Percentiles rank a stretch among this genome's conserved stretches.
Evolutionary conservation across 305 asterid genomes (phyloP).

Genomic region (Solanum hybrid): DNA sequence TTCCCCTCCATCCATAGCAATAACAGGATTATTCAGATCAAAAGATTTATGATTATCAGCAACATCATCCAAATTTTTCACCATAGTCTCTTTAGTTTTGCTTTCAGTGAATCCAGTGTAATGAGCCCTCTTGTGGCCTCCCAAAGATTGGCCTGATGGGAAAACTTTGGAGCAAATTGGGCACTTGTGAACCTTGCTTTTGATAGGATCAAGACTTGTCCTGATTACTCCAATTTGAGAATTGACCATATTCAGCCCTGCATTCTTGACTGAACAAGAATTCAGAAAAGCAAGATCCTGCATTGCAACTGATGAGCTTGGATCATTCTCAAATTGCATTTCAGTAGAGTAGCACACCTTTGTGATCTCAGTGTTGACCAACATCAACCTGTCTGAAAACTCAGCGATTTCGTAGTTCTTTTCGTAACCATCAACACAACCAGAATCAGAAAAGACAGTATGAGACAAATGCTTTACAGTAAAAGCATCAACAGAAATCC

Average conservation of each 20-base stretch:
- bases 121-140: slow-evolving; percentile 84
- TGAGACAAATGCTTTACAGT: background rate
- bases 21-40: slow-evolving; percentile 38
- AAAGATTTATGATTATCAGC: slow-evolving; percentile 13
- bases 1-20: slow-evolving; percentile 14
- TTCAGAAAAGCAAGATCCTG: slow-evolving; percentile 4
- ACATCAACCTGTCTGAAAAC: slow-evolving; percentile 9
- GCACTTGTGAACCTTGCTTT: slow-evolving; percentile 39
- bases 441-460: background rate
- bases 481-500: background rate
- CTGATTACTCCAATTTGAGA: slow-evolving; percentile 1
- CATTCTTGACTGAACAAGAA: slow-evolving; percentile 12
- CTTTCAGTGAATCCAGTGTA: slow-evolving; percentile 23
- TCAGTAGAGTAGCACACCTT: background rate
- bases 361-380: background rate
- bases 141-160: slow-evolving; percentile 65
- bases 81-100: slow-evolving; percentile 18
- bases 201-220: slow-evolving; percentile 14
- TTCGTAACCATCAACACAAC: slow-evolving; percentile 4
- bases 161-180: slow-evolving; percentile 54
- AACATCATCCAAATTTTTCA: slow-evolving; percentile 13
- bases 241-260: slow-evolving; percentile 10
- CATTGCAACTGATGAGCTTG: background rate
- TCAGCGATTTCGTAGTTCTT: slow-evolving; percentile 17
- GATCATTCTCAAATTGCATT: slow-evolving; percentile 2